Evolutionary conservation across 768 basidiomycete species (phyloP).

Genomic region (Russula emetica): DNA sequence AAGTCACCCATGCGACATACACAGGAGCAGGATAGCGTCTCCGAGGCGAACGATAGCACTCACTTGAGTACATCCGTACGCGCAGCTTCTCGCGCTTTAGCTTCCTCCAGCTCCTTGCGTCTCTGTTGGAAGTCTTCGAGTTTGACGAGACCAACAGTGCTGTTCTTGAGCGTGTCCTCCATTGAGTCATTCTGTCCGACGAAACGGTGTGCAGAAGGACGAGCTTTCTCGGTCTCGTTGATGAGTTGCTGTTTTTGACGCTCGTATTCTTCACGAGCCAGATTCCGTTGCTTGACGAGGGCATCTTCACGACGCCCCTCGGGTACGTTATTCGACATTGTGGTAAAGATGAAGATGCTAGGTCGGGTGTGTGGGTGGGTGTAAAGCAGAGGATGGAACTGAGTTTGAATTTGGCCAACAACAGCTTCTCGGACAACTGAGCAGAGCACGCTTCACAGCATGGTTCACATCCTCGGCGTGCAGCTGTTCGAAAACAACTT

Average conservation of each 20-base stretch:
- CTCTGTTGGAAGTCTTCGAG: conserved; percentile 91
- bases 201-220: conserved; percentile 83
- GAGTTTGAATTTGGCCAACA: conserved; percentile 21
- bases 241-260: conserved; percentile 77
- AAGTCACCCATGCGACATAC: conserved; percentile 47
- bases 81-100: conserved; percentile 85
- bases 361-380: conserved; percentile 13
- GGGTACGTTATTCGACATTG: conserved; percentile 70
- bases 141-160: conserved; percentile 85
- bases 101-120: conserved; percentile 86
- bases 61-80: conserved; percentile 82
- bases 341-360: conserved; percentile 10
- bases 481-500: conserved; percentile 72
- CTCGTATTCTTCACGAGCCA: conserved; percentile 77
- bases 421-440: no score
- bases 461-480: conserved; percentile 87
- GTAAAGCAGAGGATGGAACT: conserved; percentile 17
- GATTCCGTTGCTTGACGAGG: conserved; percentile 75
- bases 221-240: conserved; percentile 88
- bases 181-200: conserved; percentile 92
- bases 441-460: conserved; percentile 31
- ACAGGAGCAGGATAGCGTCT: conserved; percentile 13
- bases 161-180: conserved; percentile 88
- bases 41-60: conserved; percentile 39
- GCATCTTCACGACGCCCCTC: conserved; percentile 87